Base-by-base conservation (phyloP, 352 stramenopile species). In the Phytophthora pluvialis region DNA sequence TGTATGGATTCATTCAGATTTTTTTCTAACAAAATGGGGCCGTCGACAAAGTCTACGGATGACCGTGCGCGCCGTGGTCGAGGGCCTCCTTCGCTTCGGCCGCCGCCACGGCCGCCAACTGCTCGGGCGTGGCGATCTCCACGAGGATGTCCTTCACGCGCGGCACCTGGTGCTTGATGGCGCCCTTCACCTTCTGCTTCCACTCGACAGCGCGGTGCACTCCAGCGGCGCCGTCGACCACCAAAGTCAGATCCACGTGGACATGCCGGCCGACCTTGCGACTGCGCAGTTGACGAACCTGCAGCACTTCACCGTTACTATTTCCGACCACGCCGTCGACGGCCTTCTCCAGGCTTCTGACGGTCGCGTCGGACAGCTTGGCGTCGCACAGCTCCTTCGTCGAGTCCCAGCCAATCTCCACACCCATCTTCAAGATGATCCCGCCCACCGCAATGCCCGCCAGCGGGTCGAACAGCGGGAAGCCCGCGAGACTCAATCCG, bases 401-500 rank as follows among this genome's bases (percentile, higher is more conserved):
- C 5, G 81, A 72, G 15, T 83, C 65, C 75, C 70, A 87, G 25
- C 83, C 83, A 38, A 92, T 89, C 49, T 92, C 83, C 13, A 71
- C 79, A 11, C 83, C 83, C 80, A 90, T 92, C 55, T 92, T 92
- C 25, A 90, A 58, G 32, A 92, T 89, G 35, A 92, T 89, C 3
- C 79, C 81, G n/a, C 83, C 81, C 18, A 92, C 81, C 4, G 84
- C 67, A 65, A 92, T 89, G 16, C 83, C 83, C 13, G 77, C 83
- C 8, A 92, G 66, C 5, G 83, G 83, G 35, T 92, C 83, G 56
- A 85, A 92, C 45, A 89, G 66, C 10, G 83, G 83, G 10, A 88
- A 75, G 0, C 83, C 83, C 0, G 72, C 73, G 13, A 92, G 67
- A 64, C 81, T 90, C 31, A 92, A 56, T 0, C 81, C 76, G 38